phyloP scores from a whole-genome alignment of 2,329 filamentous ascomycete genomes.

The Diaporthe sp. region DNA sequence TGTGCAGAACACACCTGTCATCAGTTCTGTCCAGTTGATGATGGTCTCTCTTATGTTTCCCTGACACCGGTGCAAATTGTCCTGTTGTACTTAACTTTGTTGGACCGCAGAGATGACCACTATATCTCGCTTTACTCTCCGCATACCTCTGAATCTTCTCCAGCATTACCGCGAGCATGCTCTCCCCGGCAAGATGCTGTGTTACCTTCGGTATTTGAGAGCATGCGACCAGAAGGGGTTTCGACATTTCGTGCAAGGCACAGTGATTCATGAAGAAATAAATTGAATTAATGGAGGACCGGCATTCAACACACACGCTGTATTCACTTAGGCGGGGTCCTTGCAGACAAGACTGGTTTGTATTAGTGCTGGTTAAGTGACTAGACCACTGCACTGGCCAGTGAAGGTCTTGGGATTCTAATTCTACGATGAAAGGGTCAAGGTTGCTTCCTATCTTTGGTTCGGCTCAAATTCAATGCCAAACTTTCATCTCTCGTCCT shows the following conservation, averaged over 20 bases:
- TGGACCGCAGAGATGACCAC: not conserved
- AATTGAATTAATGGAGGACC: not conserved
- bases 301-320: not conserved
- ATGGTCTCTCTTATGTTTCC: not conserved
- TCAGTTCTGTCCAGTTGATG: not conserved
- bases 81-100: conserved; percentile 32
- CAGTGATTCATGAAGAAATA: not conserved
- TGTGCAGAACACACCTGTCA: conserved; percentile 3
- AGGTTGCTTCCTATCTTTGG: not conserved
- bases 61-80: conserved; percentile 21
- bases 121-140: conserved; percentile 18
- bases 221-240: not conserved
- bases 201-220: conserved; percentile 32
- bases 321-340: not conserved
- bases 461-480: not conserved
- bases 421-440: not conserved
- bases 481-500: not conserved
- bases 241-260: not conserved
- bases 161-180: not conserved
- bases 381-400: not conserved
- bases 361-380: not conserved
- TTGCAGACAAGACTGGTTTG: not conserved
- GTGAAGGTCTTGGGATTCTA: not conserved
- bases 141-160: not conserved
- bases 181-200: not conserved